These are phyloP conservation scores for Ceratobasidium sp. DNA, from an alignment of 1,284 basidiomycete genomes.

Conservation along the genomic window DNA sequence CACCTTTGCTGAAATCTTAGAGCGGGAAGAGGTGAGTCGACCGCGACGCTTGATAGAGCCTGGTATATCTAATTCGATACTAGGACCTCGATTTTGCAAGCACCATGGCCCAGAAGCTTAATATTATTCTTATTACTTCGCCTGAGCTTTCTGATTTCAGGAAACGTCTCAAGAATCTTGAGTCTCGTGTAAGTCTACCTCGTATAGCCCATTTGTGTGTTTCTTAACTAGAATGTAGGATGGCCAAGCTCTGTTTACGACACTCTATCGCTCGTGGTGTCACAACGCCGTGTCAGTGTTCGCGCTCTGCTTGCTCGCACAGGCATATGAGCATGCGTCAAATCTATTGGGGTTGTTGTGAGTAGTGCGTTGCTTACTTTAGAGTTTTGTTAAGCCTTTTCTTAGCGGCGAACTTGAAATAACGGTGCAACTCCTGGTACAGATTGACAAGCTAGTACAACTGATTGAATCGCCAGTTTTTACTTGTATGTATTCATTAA, in stretches of 20 bases:
- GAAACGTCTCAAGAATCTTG: conserved; percentile 90
- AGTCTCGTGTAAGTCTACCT: conserved; percentile 78
- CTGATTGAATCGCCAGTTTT: conserved; percentile 98
- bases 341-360: conserved; percentile 97
- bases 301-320: conserved; percentile 93
- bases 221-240: conserved; percentile 69
- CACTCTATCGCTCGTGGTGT: conserved; percentile 97
- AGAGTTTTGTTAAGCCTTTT: conserved; percentile 36
- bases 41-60: neutral
- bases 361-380: conserved; percentile 54
- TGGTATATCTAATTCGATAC: neutral
- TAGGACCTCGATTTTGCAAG: conserved; percentile 97
- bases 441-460: conserved; percentile 98
- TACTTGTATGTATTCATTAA: conserved; percentile 76
- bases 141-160: conserved; percentile 96
- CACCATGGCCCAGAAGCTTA: conserved; percentile 97
- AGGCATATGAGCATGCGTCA: conserved; percentile 98
- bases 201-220: neutral
- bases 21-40: conserved; percentile 90
- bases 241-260: conserved; percentile 92
- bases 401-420: conserved; percentile 94
- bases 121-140: conserved; percentile 96
- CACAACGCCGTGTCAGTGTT: conserved; percentile 98
- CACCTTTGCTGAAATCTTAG: conserved; percentile 96
- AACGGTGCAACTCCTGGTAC: conserved; percentile 93